Conservation (phyloP, 2,329 filamentous ascomycete species). For the Aspergillus novoparasiticus region DNA sequence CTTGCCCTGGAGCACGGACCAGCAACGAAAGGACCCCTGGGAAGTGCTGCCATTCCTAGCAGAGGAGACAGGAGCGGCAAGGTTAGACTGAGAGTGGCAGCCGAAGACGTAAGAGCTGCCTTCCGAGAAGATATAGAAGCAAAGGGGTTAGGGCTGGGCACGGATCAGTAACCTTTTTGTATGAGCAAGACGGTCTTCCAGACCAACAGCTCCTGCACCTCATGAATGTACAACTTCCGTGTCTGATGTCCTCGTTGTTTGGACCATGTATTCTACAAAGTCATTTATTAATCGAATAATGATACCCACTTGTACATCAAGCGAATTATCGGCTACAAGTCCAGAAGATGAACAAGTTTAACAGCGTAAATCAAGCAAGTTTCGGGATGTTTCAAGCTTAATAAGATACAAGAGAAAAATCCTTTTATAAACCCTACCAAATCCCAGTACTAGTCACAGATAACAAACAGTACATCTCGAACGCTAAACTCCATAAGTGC, state of each 20-base stretch:
- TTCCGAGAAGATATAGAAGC: conserved; percentile 87
- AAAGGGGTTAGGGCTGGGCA: conserved; percentile 70
- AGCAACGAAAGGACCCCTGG: conserved; percentile 30
- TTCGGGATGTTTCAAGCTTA: neutral
- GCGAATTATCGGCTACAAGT: neutral
- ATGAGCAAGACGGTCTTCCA: neutral
- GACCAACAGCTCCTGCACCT: neutral
- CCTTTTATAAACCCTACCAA: conserved; percentile 13
- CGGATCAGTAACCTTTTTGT: conserved; percentile 30
- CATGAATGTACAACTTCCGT: no score
- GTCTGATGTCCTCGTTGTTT: neutral
- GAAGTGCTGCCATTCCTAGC: conserved; percentile 52
- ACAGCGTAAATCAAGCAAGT: neutral
- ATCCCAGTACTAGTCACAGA: conserved; percentile 9
- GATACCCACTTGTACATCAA: conserved; percentile 10
- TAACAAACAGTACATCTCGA: conserved; percentile 17
- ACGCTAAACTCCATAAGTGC: conserved; percentile 38
- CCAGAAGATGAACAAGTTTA: neutral
- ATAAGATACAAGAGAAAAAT: conserved; percentile 15
- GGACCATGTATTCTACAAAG: neutral
- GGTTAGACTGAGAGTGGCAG: conserved; percentile 79
- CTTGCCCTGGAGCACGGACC: conserved; percentile 70
- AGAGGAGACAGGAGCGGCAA: conserved; percentile 85
- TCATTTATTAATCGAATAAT: conserved; percentile 9
- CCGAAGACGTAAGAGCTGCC: conserved; percentile 87